Conservation (phyloP, 2,329 filamentous ascomycete species). For the Fusarium sp. region DNA sequence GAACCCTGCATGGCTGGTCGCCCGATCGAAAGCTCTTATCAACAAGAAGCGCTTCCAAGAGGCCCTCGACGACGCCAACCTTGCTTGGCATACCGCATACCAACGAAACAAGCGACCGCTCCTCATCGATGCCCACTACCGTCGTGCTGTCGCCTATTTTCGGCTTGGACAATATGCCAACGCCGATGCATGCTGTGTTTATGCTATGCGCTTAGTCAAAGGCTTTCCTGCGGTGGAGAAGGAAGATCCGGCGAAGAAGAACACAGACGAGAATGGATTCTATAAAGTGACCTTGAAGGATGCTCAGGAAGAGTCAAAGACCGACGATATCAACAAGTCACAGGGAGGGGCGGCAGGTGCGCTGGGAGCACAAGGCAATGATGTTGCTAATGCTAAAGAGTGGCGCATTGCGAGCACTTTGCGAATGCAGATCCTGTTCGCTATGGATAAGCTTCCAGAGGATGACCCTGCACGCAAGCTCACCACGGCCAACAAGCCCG, state of each 20-base stretch:
- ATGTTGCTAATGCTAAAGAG: slow-evolving; percentile 31
- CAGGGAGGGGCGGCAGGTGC: not conserved
- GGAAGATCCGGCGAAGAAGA: slow-evolving; percentile 43
- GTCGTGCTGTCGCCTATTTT: slow-evolving; percentile 79
- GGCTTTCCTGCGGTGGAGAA: slow-evolving; percentile 46
- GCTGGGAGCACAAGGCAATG: not conserved
- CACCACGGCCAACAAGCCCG: slow-evolving; percentile 47
- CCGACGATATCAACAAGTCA: slow-evolving; percentile 46
- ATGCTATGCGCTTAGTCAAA: slow-evolving; percentile 57
- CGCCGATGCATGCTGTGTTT: slow-evolving; percentile 75
- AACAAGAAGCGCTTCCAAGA: slow-evolving; percentile 68
- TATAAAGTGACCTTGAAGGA: slow-evolving; percentile 54
- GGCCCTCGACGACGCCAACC: slow-evolving; percentile 76
- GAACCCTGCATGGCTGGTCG: slow-evolving; percentile 82
- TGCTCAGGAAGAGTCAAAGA: slow-evolving; percentile 42
- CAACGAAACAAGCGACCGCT: slow-evolving; percentile 78
- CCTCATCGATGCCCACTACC: slow-evolving; percentile 83
- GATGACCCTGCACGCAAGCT: slow-evolving; percentile 60
- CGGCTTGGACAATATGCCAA: slow-evolving; percentile 78
- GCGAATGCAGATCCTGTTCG: slow-evolving; percentile 58
- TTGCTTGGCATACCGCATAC: slow-evolving; percentile 68
- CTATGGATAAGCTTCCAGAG: slow-evolving; percentile 55
- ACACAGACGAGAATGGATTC: slow-evolving; percentile 57
- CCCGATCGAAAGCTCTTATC: slow-evolving; percentile 82
- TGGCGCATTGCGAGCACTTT: slow-evolving; percentile 57